A percentile compares a stretch with the other conserved stretches of the same genome.
Evolutionary conservation across 2,329 filamentous ascomycete species (phyloP).

Genomic region (Talaromyces rugulosus): DNA sequence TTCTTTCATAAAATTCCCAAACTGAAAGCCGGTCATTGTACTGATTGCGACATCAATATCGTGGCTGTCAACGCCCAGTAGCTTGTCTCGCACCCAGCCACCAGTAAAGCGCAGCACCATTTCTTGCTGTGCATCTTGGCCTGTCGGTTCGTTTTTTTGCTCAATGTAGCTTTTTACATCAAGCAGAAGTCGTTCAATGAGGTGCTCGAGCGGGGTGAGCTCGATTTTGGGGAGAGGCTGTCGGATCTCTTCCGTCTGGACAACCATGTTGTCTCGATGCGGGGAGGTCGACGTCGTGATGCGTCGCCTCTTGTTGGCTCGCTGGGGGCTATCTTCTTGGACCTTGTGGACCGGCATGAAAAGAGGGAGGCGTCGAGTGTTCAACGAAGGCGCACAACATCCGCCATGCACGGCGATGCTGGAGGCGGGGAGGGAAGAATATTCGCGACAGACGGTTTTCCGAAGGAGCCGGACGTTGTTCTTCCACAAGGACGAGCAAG

Average conservation of each 20-base stretch:
- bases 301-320: constrained; percentile 30
- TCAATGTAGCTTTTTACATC: constrained; percentile 72
- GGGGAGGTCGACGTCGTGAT: constrained; percentile 19
- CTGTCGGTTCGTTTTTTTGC: constrained; percentile 14
- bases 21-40: constrained; percentile 47
- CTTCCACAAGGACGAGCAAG: constrained; percentile 1
- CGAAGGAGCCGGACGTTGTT: not conserved
- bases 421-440: not conserved
- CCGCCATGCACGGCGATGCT: constrained; percentile 8
- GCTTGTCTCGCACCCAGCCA: constrained; percentile 49
- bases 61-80: constrained; percentile 43
- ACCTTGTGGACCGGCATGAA: constrained; percentile 25
- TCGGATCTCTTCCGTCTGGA: constrained; percentile 2
- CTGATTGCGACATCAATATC: constrained; percentile 49
- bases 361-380: constrained; percentile 3
- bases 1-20: constrained; percentile 41
- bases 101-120: constrained; percentile 46
- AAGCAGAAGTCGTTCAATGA: constrained; percentile 70
- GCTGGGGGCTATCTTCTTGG: constrained; percentile 18
- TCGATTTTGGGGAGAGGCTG: constrained; percentile 38
- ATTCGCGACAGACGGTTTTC: not conserved
- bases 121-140: constrained; percentile 36
- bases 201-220: constrained; percentile 67
- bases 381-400: constrained; percentile 1
- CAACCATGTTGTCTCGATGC: constrained; percentile 9